A percentile compares a stretch with the other conserved stretches of the same genome.
Evolutionary conservation across 2,329 filamentous ascomycete species (phyloP).

Genomic region (Didymosphaeria variabile): DNA sequence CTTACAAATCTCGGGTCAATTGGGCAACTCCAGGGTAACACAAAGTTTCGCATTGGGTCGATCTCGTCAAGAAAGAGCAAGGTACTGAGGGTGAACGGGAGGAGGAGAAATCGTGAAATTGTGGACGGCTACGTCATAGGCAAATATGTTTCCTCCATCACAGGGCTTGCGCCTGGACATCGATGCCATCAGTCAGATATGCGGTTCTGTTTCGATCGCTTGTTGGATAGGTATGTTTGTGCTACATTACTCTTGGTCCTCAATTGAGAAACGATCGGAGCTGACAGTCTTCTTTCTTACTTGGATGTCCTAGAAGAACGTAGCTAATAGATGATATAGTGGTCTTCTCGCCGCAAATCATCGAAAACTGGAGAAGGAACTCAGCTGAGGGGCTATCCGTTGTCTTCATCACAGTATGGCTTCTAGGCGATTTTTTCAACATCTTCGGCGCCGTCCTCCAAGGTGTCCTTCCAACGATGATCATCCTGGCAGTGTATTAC

Average conservation of each 20-base stretch:
- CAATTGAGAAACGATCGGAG: not conserved
- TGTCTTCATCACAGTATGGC: slow-evolving; percentile 92
- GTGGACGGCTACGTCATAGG: slow-evolving; percentile 39
- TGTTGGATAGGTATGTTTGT: slow-evolving; percentile 76
- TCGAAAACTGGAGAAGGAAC: slow-evolving; percentile 87
- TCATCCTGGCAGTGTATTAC: slow-evolving; percentile 93
- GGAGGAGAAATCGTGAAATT: not conserved
- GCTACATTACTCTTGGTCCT: not conserved
- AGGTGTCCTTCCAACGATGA: slow-evolving; percentile 93
- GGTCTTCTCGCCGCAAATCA: slow-evolving; percentile 96
- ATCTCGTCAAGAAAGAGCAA: not conserved
- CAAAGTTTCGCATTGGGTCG: not conserved
- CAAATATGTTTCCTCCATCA: slow-evolving; percentile 62
- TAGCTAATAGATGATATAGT: slow-evolving; percentile 53
- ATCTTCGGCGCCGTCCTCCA: slow-evolving; percentile 92
- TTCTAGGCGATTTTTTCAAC: slow-evolving; percentile 94
- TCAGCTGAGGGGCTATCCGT: slow-evolving; percentile 90
- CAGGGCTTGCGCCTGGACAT: slow-evolving; percentile 76
- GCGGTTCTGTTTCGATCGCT: slow-evolving; percentile 93
- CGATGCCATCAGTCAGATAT: slow-evolving; percentile 91
- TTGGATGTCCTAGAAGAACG: not conserved
- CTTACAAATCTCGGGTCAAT: not conserved
- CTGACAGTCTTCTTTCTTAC: not conserved
- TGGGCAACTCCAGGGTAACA: not conserved
- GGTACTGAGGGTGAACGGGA: not conserved